phyloP scores from a whole-genome alignment of 495 filamentous ascomycete genomes.

The Aspergillus haitiensis region DNA sequence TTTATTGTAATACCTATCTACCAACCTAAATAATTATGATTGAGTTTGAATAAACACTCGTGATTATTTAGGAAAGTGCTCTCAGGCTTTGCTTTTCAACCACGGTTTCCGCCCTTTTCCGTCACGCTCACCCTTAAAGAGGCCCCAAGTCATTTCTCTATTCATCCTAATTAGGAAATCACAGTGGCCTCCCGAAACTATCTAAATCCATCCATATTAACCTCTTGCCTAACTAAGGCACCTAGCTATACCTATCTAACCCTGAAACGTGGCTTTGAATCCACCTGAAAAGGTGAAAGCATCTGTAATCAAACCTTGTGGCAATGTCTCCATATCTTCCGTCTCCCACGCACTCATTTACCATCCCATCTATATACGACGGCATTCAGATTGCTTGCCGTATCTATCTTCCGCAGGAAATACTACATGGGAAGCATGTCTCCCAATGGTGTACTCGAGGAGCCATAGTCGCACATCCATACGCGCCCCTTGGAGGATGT shows the following conservation, averaged over 20 bases:
- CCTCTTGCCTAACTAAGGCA: no score
- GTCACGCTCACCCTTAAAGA: no score
- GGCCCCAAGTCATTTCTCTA: no score
- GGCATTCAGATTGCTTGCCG: slow-evolving; percentile 71
- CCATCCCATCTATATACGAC: slow-evolving; percentile 83
- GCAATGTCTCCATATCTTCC: slow-evolving; percentile 33
- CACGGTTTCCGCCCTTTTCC: no score
- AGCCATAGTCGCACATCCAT: slow-evolving; percentile 87
- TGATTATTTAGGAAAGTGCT: no score
- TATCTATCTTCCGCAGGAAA: slow-evolving; percentile 64
- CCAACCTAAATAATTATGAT: no score
- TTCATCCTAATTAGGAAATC: no score
- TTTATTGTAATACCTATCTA: no score
- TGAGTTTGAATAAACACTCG: no score
- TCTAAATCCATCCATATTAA: no score
- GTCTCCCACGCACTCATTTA: slow-evolving; percentile 66
- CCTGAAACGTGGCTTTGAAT: background rate
- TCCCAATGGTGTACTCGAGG: slow-evolving; percentile 53
- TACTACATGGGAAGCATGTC: slow-evolving; percentile 31
- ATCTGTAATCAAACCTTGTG: background rate
- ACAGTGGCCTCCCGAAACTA: no score
- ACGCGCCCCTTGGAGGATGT: slow-evolving; percentile 81
- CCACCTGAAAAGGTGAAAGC: background rate
- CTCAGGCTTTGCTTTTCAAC: no score
- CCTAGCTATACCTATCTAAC: background rate